A percentile compares a stretch with the other conserved stretches of the same genome.
Evolutionary conservation across 1,139 yeast genomes (phyloP).

Genomic region (Candida tetrigidarum): DNA sequence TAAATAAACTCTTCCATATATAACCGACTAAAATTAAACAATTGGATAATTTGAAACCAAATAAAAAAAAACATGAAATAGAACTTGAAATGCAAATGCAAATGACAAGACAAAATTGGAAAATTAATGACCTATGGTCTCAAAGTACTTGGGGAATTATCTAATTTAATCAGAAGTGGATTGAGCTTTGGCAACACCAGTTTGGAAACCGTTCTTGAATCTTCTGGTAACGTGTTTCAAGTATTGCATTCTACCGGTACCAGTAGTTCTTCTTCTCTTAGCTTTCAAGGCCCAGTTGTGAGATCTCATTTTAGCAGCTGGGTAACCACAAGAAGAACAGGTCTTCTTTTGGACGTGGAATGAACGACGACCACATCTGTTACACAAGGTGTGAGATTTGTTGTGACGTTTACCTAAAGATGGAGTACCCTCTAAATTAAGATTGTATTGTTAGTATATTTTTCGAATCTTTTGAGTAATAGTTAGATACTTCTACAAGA

Average conservation of each 20-base stretch:
- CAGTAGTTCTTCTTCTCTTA: constrained; percentile 99
- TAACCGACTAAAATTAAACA: constrained; percentile 8
- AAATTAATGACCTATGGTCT: constrained; percentile 6
- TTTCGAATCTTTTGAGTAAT: neutral
- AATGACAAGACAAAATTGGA: too few species aligned
- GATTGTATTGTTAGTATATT: constrained; percentile 15
- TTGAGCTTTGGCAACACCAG: constrained; percentile 73
- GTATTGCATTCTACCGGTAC: constrained; percentile 99
- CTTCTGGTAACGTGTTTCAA: constrained; percentile 96
- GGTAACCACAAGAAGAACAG: constrained; percentile 99
- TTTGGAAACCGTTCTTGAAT: constrained; percentile 99
- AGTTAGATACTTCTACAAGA: neutral
- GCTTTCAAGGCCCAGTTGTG: constrained; percentile 99
- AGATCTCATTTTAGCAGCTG: constrained; percentile 98
- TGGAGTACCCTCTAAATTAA: constrained; percentile 94
- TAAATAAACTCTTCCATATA: constrained; percentile 10
- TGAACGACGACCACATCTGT: constrained; percentile 99
- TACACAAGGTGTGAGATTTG: constrained; percentile 99
- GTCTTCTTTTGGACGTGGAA: constrained; percentile 99
- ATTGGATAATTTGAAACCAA: constrained; percentile 7
- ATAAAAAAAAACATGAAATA: neutral
- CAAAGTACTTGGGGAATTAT: constrained; percentile 1
- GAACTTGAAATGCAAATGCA: neutral
- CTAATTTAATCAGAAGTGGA: constrained; percentile 43
- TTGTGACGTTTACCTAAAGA: constrained; percentile 99